phyloP scores from a whole-genome alignment of 139 green algal species.

The Spirogloea muscicola region DNA sequence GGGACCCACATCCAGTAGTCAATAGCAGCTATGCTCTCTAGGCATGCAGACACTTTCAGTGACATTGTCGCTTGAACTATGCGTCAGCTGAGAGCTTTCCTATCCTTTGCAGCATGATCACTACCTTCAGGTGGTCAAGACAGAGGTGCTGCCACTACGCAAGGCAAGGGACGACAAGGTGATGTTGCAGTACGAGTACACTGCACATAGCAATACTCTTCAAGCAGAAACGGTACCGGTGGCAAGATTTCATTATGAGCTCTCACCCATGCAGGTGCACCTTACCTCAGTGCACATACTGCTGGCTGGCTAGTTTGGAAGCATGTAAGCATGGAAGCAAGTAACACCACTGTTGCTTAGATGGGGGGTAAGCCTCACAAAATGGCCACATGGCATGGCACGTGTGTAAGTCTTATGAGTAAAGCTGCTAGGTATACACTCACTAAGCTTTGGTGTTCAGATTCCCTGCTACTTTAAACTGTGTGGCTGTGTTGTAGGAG shows the following conservation, averaged over 20 bases:
- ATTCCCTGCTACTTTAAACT: no score
- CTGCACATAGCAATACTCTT: conserved; percentile 45
- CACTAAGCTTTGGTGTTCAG: neutral
- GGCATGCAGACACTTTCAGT: neutral
- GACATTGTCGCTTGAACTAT: neutral
- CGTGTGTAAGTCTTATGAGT: no score
- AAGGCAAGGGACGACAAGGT: neutral
- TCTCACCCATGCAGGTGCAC: conserved; percentile 50
- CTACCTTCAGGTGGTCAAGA: conserved; percentile 55
- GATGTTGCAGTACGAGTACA: conserved; percentile 51
- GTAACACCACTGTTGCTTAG: no score
- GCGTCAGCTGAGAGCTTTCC: neutral
- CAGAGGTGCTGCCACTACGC: conserved; percentile 42
- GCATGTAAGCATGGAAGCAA: no score
- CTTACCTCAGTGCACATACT: no score
- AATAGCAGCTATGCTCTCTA: neutral
- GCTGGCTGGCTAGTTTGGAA: no score
- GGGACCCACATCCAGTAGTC: no score
- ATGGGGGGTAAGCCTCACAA: no score
- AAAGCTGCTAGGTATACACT: neutral
- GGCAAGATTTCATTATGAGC: conserved; percentile 52
- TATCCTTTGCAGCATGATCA: conserved; percentile 46
- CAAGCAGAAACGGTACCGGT: conserved; percentile 32
- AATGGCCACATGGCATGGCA: no score
- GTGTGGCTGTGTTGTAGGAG: no score